Percentiles rank a stretch among this genome's conserved stretches.
Conservation (phyloP, 2,329 filamentous ascomycete species). For the Exophiala alcalophila region DNA sequence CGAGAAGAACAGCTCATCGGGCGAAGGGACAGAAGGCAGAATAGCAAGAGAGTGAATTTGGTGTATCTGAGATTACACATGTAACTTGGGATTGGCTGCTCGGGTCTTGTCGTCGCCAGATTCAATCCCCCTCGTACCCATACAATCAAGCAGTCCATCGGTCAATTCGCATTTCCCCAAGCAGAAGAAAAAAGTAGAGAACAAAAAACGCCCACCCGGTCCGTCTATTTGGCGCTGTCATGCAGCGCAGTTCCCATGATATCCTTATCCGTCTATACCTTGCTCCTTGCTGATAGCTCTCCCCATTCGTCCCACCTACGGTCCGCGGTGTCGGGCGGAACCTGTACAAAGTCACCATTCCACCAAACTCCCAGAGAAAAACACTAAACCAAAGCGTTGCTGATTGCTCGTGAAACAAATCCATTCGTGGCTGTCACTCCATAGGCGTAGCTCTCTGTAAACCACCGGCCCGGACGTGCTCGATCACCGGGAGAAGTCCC, state of each 20-base stretch:
- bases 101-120: too few species aligned
- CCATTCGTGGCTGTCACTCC: too few species aligned
- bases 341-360: slow-evolving; percentile 2
- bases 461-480: neutral
- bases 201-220: too few species aligned
- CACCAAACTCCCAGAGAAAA: slow-evolving; percentile 3
- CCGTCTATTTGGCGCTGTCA: slow-evolving; percentile 24
- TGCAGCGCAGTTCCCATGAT: slow-evolving; percentile 16
- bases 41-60: slow-evolving; percentile 13
- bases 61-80: slow-evolving; percentile 26
- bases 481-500: slow-evolving; percentile 44
- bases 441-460: slow-evolving; percentile 4
- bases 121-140: too few species aligned
- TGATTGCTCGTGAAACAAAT: slow-evolving; percentile 1
- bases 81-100: slow-evolving; percentile 24
- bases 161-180: too few species aligned
- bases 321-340: slow-evolving; percentile 2
- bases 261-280: slow-evolving; percentile 22
- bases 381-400: slow-evolving; percentile 1
- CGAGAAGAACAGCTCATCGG: too few species aligned
- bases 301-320: slow-evolving; percentile 9
- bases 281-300: slow-evolving; percentile 22
- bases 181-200: too few species aligned
- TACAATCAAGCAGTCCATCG: too few species aligned
- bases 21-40: neutral